phyloP scores from a whole-genome alignment of 1,284 basidiomycete species.

The Microbotryum lychnidis-dioicae region DNA sequence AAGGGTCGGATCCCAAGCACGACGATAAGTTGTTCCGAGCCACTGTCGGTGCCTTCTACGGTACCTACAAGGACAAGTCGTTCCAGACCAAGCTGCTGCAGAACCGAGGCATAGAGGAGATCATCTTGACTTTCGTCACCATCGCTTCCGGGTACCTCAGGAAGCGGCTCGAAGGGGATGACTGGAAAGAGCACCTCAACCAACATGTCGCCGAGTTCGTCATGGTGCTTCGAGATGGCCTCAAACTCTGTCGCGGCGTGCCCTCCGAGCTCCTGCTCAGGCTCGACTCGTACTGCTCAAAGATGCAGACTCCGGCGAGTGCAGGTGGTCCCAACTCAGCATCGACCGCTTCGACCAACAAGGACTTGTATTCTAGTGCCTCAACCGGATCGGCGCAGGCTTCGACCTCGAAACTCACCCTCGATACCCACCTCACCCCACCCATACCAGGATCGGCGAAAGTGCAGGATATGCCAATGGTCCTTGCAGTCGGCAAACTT shows the following conservation, averaged over 20 bases:
- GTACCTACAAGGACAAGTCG: slow-evolving; percentile 56
- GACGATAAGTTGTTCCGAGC: slow-evolving; percentile 76
- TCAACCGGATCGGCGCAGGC: slow-evolving; percentile 3
- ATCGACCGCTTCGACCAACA: background rate
- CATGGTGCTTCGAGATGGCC: slow-evolving; percentile 69
- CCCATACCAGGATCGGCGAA: slow-evolving; percentile 13
- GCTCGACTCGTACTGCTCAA: slow-evolving; percentile 71
- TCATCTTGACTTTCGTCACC: slow-evolving; percentile 91
- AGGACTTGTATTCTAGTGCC: slow-evolving; percentile 2
- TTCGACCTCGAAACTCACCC: slow-evolving; percentile 4
- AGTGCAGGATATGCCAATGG: slow-evolving; percentile 65
- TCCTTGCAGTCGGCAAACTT: slow-evolving; percentile 59
- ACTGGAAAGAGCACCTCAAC: slow-evolving; percentile 87
- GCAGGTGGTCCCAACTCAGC: background rate
- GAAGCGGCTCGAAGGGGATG: slow-evolving; percentile 53
- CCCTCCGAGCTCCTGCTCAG: slow-evolving; percentile 69
- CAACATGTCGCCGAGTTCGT: slow-evolving; percentile 82
- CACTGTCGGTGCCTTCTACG: slow-evolving; percentile 83
- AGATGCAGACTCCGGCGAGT: slow-evolving; percentile 44
- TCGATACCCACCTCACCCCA: slow-evolving; percentile 3
- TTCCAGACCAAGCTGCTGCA: slow-evolving; percentile 88
- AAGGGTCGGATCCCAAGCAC: slow-evolving; percentile 77
- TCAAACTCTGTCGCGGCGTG: slow-evolving; percentile 47
- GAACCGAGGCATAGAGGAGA: slow-evolving; percentile 91
- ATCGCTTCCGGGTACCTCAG: slow-evolving; percentile 57